These are phyloP conservation scores for Metschnikowia aberdeeniae DNA, from an alignment of 805 yeast species.

Conservation along the genomic window DNA sequence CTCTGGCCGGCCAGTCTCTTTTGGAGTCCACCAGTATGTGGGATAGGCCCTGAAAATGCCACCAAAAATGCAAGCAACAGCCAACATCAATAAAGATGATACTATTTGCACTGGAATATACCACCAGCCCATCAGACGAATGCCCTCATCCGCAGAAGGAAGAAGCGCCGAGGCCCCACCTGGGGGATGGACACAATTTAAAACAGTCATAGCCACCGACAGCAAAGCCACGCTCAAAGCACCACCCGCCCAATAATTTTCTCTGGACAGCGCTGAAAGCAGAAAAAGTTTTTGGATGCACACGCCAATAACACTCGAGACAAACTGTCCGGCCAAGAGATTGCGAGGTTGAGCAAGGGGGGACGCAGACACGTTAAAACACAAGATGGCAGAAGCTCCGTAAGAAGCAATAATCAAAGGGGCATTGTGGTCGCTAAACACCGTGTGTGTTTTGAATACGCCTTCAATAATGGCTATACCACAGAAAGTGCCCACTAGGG, in stretches of 20 bases:
- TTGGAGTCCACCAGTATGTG: slow-evolving; percentile 55
- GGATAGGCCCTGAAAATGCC: slow-evolving; percentile 55
- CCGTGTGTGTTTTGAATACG: slow-evolving; percentile 38
- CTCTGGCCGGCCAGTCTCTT: neutral
- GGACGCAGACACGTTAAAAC: slow-evolving; percentile 50
- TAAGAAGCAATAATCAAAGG: slow-evolving; percentile 52
- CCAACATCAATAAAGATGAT: slow-evolving; percentile 43
- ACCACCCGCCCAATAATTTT: slow-evolving; percentile 54
- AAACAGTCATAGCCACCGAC: slow-evolving; percentile 49
- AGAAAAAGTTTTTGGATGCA: slow-evolving; percentile 52
- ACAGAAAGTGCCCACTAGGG: slow-evolving; percentile 42
- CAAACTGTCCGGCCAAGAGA: slow-evolving; percentile 52
- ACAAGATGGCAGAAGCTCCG: slow-evolving; percentile 61
- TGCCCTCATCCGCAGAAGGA: slow-evolving; percentile 45
- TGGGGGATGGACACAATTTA: slow-evolving; percentile 65
- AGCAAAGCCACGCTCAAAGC: slow-evolving; percentile 54
- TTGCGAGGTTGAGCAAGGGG: slow-evolving; percentile 68
- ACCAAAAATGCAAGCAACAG: slow-evolving; percentile 50
- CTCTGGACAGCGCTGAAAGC: slow-evolving; percentile 38
- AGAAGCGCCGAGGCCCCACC: slow-evolving; percentile 67
- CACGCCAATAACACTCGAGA: slow-evolving; percentile 51
- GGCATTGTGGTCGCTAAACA: slow-evolving; percentile 36
- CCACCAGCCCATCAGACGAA: slow-evolving; percentile 61
- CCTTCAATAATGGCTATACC: slow-evolving; percentile 46
- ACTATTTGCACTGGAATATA: slow-evolving; percentile 54